Evolutionary conservation across 2,329 filamentous ascomycete genomes (phyloP).

Genomic region (Xylaria arbuscula): DNA sequence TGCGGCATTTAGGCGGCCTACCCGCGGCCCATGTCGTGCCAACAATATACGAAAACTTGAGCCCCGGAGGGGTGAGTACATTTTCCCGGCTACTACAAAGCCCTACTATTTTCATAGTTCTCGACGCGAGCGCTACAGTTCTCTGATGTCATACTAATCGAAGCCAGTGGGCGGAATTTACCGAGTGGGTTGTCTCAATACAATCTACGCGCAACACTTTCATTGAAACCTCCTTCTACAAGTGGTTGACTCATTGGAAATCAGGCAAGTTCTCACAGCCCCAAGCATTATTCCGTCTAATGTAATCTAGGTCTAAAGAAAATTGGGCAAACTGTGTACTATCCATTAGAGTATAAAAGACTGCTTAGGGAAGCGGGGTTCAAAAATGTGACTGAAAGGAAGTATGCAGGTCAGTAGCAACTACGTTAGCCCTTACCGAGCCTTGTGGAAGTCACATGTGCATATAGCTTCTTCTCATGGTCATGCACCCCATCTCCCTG

Average conservation of each 20-base stretch:
- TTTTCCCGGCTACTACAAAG: slow-evolving; percentile 28
- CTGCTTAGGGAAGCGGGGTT: slow-evolving; percentile 40
- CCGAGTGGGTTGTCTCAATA: slow-evolving; percentile 51
- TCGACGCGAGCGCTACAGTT: slow-evolving; percentile 37
- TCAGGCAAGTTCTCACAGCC: slow-evolving; percentile 26
- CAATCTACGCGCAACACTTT: slow-evolving; percentile 49
- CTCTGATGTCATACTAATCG: slow-evolving; percentile 14
- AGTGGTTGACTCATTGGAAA: slow-evolving; percentile 47
- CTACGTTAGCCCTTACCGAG: neutral
- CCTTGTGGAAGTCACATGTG: neutral
- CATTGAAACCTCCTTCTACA: slow-evolving; percentile 47
- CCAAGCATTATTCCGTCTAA: slow-evolving; percentile 16
- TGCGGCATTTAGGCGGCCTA: slow-evolving; percentile 46
- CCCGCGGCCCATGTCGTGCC: slow-evolving; percentile 43
- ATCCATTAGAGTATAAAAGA: slow-evolving; percentile 43
- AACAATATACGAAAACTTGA: slow-evolving; percentile 49
- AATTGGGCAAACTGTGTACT: slow-evolving; percentile 48
- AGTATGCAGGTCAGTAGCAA: slow-evolving; percentile 37
- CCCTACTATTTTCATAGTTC: slow-evolving; percentile 16
- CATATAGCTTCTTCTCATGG: neutral
- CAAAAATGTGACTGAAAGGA: slow-evolving; percentile 38
- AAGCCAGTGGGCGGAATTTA: slow-evolving; percentile 50
- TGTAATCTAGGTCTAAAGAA: slow-evolving; percentile 40
- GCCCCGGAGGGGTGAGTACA: slow-evolving; percentile 46
- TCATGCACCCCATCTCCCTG: neutral